Evolutionary conservation across 768 basidiomycete genomes (phyloP).

Genomic region (Ramaria rubella): DNA sequence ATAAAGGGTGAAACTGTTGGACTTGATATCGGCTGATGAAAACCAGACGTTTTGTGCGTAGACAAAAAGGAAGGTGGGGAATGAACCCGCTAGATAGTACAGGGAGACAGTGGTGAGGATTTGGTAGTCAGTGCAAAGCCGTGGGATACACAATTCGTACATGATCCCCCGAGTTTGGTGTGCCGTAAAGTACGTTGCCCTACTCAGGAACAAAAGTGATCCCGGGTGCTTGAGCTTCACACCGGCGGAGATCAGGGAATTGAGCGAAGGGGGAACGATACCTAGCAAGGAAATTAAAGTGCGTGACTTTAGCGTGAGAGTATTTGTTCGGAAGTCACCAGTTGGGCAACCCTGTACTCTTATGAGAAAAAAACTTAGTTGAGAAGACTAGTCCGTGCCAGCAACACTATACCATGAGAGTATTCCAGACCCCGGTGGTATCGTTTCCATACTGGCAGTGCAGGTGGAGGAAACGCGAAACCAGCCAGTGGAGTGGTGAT

Average conservation of each 20-base stretch:
- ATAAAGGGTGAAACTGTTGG: too few species aligned
- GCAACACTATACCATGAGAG: conserved; percentile 23
- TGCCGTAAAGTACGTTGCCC: conserved; percentile 7
- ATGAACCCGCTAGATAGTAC: conserved; percentile 20
- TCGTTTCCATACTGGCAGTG: conserved; percentile 18
- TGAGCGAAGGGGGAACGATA: conserved; percentile 1
- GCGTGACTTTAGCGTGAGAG: conserved; percentile 9
- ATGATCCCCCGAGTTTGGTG: conserved; percentile 4
- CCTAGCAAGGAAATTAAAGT: conserved; percentile 13
- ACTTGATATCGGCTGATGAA: not conserved
- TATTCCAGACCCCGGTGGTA: conserved; percentile 22
- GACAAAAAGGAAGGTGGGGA: conserved; percentile 16
- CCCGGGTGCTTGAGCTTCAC: not conserved
- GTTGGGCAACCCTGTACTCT: not conserved
- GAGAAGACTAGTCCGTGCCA: conserved; percentile 16
- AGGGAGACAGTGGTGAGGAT: conserved; percentile 20
- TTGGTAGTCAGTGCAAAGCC: not conserved
- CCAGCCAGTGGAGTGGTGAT: conserved; percentile 16
- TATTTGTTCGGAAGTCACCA: conserved; percentile 11
- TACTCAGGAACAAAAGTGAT: not conserved
- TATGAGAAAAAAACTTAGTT: not conserved
- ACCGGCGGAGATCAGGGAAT: not conserved
- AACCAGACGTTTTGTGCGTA: conserved; percentile 15
- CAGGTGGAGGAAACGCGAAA: conserved; percentile 17
- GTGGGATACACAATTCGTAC: not conserved